phyloP scores from a whole-genome alignment of 148 eudicot genomes.

The Cornus controversa region DNA sequence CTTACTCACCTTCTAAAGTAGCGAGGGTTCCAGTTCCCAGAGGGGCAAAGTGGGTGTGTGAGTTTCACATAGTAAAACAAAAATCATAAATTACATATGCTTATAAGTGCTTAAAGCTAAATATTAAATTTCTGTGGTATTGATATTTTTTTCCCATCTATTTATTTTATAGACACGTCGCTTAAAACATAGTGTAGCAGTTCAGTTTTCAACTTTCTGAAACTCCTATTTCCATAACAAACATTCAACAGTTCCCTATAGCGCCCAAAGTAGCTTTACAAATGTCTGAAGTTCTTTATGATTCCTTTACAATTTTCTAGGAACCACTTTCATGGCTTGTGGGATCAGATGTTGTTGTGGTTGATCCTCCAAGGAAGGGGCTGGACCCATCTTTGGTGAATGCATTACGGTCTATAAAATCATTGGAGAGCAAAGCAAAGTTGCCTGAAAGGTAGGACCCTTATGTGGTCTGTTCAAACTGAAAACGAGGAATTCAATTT shows the following conservation, averaged over 20 bases:
- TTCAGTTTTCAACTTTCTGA: not conserved
- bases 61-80: too few species aligned
- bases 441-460: conserved; percentile 43
- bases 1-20: too few species aligned
- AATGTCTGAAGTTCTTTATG: not conserved
- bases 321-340: conserved; percentile 89
- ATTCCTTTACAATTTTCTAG: conserved; percentile 32
- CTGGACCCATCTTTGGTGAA: conserved; percentile 65
- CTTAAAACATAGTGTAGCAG: not conserved
- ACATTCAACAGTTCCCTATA: not conserved
- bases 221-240: not conserved
- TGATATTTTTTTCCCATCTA: not conserved
- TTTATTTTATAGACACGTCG: not conserved
- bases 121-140: not conserved
- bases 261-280: not conserved
- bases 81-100: too few species aligned
- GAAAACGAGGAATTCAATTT: conserved; percentile 2
- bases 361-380: conserved; percentile 99
- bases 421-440: conserved; percentile 46
- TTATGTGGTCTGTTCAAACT: not conserved
- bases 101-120: not conserved
- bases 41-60: too few species aligned
- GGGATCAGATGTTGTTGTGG: conserved; percentile 91
- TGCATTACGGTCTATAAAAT: conserved; percentile 50
- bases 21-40: too few species aligned